phyloP scores from a whole-genome alignment of 257 asterid species.

The Nicotiana otophora region DNA sequence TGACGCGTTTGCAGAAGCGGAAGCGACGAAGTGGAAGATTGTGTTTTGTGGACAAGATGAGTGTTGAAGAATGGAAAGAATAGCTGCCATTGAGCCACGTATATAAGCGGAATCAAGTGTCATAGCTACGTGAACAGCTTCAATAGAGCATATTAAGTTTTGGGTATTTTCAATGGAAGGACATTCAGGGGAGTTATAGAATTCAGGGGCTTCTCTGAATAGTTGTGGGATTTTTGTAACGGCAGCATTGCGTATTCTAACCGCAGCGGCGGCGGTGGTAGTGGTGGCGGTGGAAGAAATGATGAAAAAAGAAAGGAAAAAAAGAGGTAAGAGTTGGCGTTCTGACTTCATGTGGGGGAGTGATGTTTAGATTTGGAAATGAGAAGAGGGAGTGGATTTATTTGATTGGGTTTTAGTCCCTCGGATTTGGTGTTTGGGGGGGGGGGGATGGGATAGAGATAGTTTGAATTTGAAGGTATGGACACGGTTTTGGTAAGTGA shows the following conservation, averaged over 20 bases:
- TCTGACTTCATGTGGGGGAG: constrained; percentile 12
- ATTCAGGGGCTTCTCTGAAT: constrained; percentile 85
- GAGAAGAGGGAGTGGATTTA: constrained; percentile 11
- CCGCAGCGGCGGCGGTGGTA: background rate
- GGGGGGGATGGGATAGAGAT: background rate
- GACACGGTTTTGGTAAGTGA: constrained; percentile 8
- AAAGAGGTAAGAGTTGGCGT: background rate
- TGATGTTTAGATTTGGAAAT: background rate
- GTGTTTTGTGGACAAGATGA: constrained; percentile 78
- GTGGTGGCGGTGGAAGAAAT: background rate
- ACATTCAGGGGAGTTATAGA: constrained; percentile 67
- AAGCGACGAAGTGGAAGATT: constrained; percentile 65
- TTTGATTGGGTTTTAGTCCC: background rate
- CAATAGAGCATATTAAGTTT: constrained; percentile 33
- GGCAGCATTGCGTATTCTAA: background rate
- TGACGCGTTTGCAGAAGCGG: constrained; percentile 49
- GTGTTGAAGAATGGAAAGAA: constrained; percentile 76
- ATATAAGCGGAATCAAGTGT: constrained; percentile 75
- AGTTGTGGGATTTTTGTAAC: constrained; percentile 12
- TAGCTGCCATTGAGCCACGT: constrained; percentile 92
- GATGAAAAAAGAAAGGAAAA: background rate
- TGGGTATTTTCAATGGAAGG: constrained; percentile 26
- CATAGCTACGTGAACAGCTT: constrained; percentile 80
- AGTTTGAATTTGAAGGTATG: constrained; percentile 33
- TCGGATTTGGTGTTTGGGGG: too few species aligned